Conservation (phyloP, 2,329 filamentous ascomycete species). For the Pseudopyrenochaeta lycopersici region DNA sequence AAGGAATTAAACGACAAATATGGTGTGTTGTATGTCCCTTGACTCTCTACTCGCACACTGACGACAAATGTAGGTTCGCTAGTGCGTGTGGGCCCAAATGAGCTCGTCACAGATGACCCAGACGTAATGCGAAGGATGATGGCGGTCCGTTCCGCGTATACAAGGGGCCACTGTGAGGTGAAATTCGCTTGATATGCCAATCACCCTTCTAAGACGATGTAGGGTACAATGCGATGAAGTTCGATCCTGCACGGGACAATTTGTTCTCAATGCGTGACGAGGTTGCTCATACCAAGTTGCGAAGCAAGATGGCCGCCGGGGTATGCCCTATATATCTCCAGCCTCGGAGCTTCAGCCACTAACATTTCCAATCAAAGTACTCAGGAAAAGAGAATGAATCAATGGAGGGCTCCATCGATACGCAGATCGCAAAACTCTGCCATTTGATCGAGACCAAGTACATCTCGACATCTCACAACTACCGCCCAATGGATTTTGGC, state of each 20-base stretch:
- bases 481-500: conserved; percentile 54
- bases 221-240: conserved; percentile 51
- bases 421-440: conserved; percentile 55
- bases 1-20: conserved; percentile 23
- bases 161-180: conserved; percentile 22
- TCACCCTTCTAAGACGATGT: background rate
- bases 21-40: conserved; percentile 10
- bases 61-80: conserved; percentile 20
- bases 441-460: conserved; percentile 59
- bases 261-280: conserved; percentile 61
- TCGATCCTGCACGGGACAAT: conserved; percentile 62
- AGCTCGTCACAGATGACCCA: conserved; percentile 58
- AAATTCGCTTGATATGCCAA: background rate
- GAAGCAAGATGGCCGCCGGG: conserved; percentile 56
- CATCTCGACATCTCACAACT: conserved; percentile 27
- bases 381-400: conserved; percentile 60
- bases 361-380: conserved; percentile 5
- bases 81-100: conserved; percentile 56
- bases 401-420: conserved; percentile 60
- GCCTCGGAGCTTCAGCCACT: background rate
- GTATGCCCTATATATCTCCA: background rate
- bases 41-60: background rate
- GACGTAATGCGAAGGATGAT: conserved; percentile 58
- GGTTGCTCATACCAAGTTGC: conserved; percentile 50
- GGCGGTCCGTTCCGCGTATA: conserved; percentile 49